Base-by-base conservation (phyloP, 129 eudicot genomes). In the Centaurea solstitialis region DNA sequence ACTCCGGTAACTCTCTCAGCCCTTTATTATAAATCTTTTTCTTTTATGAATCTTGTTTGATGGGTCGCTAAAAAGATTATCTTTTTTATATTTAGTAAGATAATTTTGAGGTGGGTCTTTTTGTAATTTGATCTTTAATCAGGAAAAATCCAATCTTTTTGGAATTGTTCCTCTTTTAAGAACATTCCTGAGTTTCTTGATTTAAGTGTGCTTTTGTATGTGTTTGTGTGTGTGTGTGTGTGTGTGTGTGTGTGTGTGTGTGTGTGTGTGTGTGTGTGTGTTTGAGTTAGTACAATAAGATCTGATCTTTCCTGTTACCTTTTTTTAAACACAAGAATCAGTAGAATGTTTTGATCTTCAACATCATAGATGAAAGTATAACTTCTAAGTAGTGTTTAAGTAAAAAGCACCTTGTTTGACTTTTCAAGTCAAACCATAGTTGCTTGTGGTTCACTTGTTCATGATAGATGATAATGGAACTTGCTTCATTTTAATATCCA, bases 1-100 rank as follows among this genome's bases (percentile, higher is more conserved):
- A 72, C 80, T 83, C 91, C 71, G 90, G 90, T 90, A 50, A 78
- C 79, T 71, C 23, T 71, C 24, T 75, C 22, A 23, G 15, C 64
- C 28, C 24, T 22, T 13, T 0, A 37, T 71, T 4, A 53, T 53
- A 57, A 57, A 57, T 57, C 68, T 68, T 43, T 43, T 68, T 6
- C 75, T 26, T 74, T 33, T n/a, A 10, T 66, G 5, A 28, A 74
- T 45, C 65, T 68, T 30, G 35, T 62, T 71, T 59, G 26, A 71
- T 71, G 50, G 41, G 33, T 81, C 70, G 70, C n/a, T n/a, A n/a
- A n/a, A n/a, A n/a, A n/a, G n/a, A n/a, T n/a, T n/a, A n/a, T n/a
- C n/a, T n/a, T n/a, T n/a, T 33, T 57, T n/a, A 57, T 80, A 15
- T 26, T 79, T 47, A 21, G 67, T 45, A 71, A 28, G 45, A 7